A percentile compares a stretch with the other conserved stretches of the same genome.
Conservation (phyloP, 257 asterid species). For the Vinca minor region DNA sequence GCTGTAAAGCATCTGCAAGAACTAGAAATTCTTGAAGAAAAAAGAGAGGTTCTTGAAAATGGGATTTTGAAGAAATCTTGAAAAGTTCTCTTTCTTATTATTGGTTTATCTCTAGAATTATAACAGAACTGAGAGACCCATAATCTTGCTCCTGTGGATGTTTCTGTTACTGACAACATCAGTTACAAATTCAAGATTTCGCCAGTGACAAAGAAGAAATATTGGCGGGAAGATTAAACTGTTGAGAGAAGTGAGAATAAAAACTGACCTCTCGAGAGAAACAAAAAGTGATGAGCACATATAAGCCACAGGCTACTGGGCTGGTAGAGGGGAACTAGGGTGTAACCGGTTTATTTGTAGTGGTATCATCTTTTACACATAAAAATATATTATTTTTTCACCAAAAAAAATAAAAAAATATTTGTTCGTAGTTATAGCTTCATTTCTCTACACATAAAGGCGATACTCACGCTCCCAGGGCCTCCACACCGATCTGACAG, state of each 20-base stretch:
- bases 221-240: slow-evolving; percentile 8
- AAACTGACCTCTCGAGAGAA: background rate
- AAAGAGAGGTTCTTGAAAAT: slow-evolving; percentile 12
- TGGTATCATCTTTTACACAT: too few relatives aligned
- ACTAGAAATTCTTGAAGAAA: background rate
- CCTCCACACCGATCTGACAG: too few relatives aligned
- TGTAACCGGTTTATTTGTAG: too few relatives aligned
- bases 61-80: background rate
- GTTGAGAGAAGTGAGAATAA: background rate
- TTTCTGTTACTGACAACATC: slow-evolving; percentile 10
- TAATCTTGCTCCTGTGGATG: slow-evolving; percentile 12
- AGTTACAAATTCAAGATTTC: background rate
- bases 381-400: too few relatives aligned
- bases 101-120: slow-evolving; percentile 1
- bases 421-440: too few relatives aligned
- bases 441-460: too few relatives aligned
- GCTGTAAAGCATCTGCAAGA: background rate
- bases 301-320: too few relatives aligned
- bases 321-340: too few relatives aligned
- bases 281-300: background rate
- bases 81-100: background rate
- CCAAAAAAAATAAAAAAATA: too few relatives aligned
- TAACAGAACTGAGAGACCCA: slow-evolving; percentile 9
- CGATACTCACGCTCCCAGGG: too few relatives aligned
- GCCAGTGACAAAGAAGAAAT: background rate